Conservation (phyloP, 148 eudicot species). For the Bassia scoparia region DNA sequence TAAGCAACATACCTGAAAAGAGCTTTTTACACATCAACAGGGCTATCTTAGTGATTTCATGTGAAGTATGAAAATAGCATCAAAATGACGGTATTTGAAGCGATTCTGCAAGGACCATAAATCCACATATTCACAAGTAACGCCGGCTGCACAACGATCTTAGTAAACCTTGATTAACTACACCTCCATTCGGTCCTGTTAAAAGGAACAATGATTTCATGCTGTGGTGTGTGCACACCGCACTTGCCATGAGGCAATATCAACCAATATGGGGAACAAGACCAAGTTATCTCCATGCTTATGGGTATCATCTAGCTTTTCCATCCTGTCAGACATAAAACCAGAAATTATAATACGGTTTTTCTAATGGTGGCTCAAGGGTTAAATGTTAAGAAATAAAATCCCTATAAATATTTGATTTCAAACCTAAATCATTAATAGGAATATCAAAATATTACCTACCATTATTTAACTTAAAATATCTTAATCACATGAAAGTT, state of each 20-base stretch:
- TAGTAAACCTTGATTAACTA: conserved; percentile 94
- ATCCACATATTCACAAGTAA: conserved; percentile 90
- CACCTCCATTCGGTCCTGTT: conserved; percentile 98
- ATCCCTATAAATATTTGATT: no score
- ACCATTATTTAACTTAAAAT: no score
- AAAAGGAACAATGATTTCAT: conserved; percentile 87
- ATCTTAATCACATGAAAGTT: no score
- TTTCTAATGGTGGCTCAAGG: no score
- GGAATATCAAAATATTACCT: no score
- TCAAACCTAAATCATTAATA: no score
- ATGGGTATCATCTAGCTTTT: conserved; percentile 25
- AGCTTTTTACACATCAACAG: conserved; percentile 97
- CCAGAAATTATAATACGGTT: not conserved
- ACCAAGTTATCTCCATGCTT: conserved; percentile 71
- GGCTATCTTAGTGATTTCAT: conserved; percentile 98
- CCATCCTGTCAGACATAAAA: conserved; percentile 38
- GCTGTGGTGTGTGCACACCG: conserved; percentile 61
- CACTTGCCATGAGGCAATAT: conserved; percentile 77
- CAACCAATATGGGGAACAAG: conserved; percentile 92
- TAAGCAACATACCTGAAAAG: conserved; percentile 78
- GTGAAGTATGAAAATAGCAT: conserved; percentile 85
- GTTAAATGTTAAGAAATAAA: no score
- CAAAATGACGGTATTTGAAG: conserved; percentile 86
- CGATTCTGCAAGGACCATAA: conserved; percentile 98
- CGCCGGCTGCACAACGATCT: conserved; percentile 93